Base-by-base conservation (phyloP, 352 stramenopile genomes). In the Peronosclerospora sorghi region DNA sequence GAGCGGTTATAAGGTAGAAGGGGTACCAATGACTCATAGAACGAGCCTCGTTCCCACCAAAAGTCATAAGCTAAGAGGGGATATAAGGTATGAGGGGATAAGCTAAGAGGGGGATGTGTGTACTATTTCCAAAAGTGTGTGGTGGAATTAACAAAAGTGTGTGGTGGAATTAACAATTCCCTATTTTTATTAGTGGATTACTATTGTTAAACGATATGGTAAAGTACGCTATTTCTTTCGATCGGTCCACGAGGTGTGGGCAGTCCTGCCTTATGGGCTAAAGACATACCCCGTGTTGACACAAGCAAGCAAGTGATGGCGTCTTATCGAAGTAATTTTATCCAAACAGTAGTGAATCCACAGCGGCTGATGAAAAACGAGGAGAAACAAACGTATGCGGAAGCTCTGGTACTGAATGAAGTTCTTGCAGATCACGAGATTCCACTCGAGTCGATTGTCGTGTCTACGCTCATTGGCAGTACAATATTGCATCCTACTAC, bases 281-380 rank as follows among this genome's bases (percentile, higher is more conserved):
- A 79, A 40, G 72, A 88, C 17, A 59, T 88, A 35, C 72, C 76
- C 23, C 71, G 76, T 35, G 66, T 88, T 24, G 62, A 88, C 29
- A 56, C 48, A 2, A 72, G 45, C 35, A 86, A 83, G 42, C 34
- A 35, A 6, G 41, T 67, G 6, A 48, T 70, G 17, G 53, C n/a
- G n/a, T n/a, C n/a, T n/a, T n/a, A n/a, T n/a, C n/a, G n/a, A n/a
- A n/a, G n/a, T n/a, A n/a, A n/a, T 50, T 83, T 88, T 26, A 46
- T 88, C 5, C 61, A 86, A 58, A 42, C 62, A 27, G 50, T 60
- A 1, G 56, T 85, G 26, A 83, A 85, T 35, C 72, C 71, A 41
- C 65, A 58, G 27, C 20, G 65, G 29, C 1, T 20, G 13, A 39
- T 42, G 8, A 51, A 44, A 37, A 12, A 13, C 4, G 55, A 49